Conservation (phyloP, 225 moss, liverwort and hornwort genomes). For the Physcomitrellopsis africana region DNA sequence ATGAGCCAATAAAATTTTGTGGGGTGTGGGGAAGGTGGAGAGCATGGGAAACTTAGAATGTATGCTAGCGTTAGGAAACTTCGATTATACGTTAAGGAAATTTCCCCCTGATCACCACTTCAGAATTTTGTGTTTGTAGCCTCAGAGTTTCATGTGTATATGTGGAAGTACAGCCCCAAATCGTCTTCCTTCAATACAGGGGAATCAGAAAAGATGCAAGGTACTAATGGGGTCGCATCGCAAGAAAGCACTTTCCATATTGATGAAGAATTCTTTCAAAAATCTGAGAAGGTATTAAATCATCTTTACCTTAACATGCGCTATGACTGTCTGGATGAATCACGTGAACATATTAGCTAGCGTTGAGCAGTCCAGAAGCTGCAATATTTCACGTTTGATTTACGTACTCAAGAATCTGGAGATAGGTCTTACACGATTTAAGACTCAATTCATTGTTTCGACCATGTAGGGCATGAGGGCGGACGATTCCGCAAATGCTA, state of each 20-base stretch:
- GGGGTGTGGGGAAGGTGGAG: not conserved
- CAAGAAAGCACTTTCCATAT: constrained; percentile 71
- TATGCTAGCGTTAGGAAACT: not conserved
- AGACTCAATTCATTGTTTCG: constrained; percentile 12
- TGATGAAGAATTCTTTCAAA: constrained; percentile 52
- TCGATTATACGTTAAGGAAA: not conserved
- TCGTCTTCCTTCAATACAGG: constrained; percentile 34
- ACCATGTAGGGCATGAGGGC: constrained; percentile 28
- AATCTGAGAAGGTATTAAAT: constrained; percentile 46
- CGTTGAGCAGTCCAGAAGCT: no score
- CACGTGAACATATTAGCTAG: not conserved
- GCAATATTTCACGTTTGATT: constrained; percentile 12
- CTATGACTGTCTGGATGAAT: not conserved
- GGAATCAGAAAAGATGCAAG: constrained; percentile 23
- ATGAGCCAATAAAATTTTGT: no score
- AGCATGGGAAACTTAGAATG: not conserved
- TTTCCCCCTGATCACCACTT: constrained; percentile 45
- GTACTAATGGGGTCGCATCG: constrained; percentile 27
- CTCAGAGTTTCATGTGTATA: constrained; percentile 72
- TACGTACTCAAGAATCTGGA: not conserved
- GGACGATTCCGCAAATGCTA: constrained; percentile 38
- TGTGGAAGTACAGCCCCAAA: constrained; percentile 68
- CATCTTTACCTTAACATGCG: constrained; percentile 19
- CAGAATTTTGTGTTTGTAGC: constrained; percentile 80
- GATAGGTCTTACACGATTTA: constrained; percentile 9